Percentiles rank a stretch among this genome's conserved stretches.
phyloP scores from a whole-genome alignment of 306 rosid species.

The Prunus campanulata region DNA sequence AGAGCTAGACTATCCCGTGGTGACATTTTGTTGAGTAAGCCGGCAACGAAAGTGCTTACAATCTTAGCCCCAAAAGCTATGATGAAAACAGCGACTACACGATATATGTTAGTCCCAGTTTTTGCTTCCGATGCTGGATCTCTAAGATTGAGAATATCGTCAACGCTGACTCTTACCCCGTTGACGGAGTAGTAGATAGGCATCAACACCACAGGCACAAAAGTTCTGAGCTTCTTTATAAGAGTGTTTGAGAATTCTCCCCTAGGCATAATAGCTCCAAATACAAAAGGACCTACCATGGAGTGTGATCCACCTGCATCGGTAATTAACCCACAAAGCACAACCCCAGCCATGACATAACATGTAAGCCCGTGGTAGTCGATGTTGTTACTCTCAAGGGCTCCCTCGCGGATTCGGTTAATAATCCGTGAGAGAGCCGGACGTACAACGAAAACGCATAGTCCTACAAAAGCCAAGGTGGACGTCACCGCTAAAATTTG shows the following conservation, averaged over 20 bases:
- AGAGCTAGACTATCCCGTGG: slow-evolving; percentile 26
- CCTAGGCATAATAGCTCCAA: slow-evolving; percentile 40
- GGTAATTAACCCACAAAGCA: slow-evolving; percentile 23
- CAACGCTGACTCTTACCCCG: slow-evolving; percentile 17
- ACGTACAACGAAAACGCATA: slow-evolving; percentile 25
- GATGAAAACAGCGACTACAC: neutral
- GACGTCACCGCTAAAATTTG: neutral
- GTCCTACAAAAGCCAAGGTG: slow-evolving; percentile 4
- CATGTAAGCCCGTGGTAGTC: slow-evolving; percentile 25
- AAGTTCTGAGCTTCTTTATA: slow-evolving; percentile 25
- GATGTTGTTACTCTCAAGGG: slow-evolving; percentile 7
- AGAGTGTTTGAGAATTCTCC: slow-evolving; percentile 29
- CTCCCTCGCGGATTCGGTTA: neutral
- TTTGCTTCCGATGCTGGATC: neutral
- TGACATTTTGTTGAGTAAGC: slow-evolving; percentile 26
- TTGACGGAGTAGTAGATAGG: slow-evolving; percentile 24
- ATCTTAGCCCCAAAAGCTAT: slow-evolving; percentile 21
- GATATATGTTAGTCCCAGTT: neutral
- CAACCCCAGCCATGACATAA: slow-evolving; percentile 19
- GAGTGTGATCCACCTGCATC: slow-evolving; percentile 44
- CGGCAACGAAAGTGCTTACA: slow-evolving; percentile 20
- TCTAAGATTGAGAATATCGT: neutral
- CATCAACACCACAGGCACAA: slow-evolving; percentile 29
- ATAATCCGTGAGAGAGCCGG: slow-evolving; percentile 33
- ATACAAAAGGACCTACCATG: slow-evolving; percentile 31